Conservation (phyloP, 2,329 filamentous ascomycete species). For the Emericellopsis cladophorae region DNA sequence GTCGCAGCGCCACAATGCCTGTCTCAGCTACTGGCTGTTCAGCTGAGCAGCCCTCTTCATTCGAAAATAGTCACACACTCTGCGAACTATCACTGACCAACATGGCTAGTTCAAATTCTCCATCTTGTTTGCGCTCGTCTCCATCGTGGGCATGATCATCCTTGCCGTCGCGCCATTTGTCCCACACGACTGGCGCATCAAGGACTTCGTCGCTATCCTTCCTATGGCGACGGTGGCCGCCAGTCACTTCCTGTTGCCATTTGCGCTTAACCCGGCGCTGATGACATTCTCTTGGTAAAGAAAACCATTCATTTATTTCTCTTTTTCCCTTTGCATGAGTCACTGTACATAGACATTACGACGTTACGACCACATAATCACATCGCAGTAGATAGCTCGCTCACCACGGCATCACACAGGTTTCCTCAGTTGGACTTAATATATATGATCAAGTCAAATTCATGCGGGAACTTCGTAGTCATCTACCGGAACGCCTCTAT, state of each 20-base stretch:
- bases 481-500: slow-evolving; percentile 3
- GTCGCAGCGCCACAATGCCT: background rate
- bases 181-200: slow-evolving; percentile 53
- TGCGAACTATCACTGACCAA: background rate
- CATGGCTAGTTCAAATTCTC: slow-evolving; percentile 53
- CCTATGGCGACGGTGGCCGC: slow-evolving; percentile 61
- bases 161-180: slow-evolving; percentile 52
- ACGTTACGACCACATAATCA: background rate
- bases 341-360: background rate
- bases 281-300: slow-evolving; percentile 67
- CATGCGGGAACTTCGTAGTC: too few relatives aligned
- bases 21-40: too few relatives aligned
- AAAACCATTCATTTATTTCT: too few relatives aligned
- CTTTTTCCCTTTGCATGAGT: too few relatives aligned
- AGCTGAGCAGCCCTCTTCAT: too few relatives aligned
- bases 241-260: slow-evolving; percentile 58
- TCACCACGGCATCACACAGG: too few relatives aligned
- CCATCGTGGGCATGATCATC: slow-evolving; percentile 50
- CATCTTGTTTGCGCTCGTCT: slow-evolving; percentile 47
- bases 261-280: slow-evolving; percentile 65
- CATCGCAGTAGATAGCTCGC: background rate
- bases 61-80: too few relatives aligned
- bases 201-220: slow-evolving; percentile 62
- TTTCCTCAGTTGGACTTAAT: too few relatives aligned
- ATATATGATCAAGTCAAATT: background rate